Evolutionary conservation across 768 basidiomycete genomes (phyloP).

Genomic region (Suillus occidentalis): DNA sequence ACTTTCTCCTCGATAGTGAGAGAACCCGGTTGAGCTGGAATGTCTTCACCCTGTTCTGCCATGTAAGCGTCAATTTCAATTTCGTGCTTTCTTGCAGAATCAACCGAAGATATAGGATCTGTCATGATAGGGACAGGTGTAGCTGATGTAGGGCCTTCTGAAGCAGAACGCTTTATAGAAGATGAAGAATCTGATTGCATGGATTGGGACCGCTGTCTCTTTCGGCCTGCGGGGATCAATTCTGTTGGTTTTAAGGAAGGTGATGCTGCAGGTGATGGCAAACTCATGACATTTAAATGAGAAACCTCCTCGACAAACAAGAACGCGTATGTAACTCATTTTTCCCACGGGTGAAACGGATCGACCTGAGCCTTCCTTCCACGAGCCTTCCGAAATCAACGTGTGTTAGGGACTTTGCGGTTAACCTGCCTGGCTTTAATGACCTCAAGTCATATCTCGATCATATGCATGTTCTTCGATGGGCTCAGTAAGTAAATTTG

Average conservation of each 20-base stretch:
- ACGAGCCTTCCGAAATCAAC: not conserved
- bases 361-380: not conserved
- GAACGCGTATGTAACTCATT: constrained; percentile 2
- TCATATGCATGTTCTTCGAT: not conserved
- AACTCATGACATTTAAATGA: constrained; percentile 42
- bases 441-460: not conserved
- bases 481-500: not conserved
- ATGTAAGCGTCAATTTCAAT: constrained; percentile 76
- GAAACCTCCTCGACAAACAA: constrained; percentile 5
- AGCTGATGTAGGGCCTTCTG: constrained; percentile 58
- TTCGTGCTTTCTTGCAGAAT: constrained; percentile 42
- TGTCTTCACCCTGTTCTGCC: constrained; percentile 53
- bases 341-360: constrained; percentile 1
- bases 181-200: constrained; percentile 75
- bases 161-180: constrained; percentile 78
- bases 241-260: constrained; percentile 44
- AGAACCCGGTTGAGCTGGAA: constrained; percentile 3
- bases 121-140: constrained; percentile 27
- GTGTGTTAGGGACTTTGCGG: not conserved
- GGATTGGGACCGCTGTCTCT: constrained; percentile 73
- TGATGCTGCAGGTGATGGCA: constrained; percentile 42
- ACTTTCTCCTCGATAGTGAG: constrained; percentile 42
- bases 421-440: not conserved
- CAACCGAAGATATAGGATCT: constrained; percentile 39
- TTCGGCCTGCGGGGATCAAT: constrained; percentile 41